phyloP scores from a whole-genome alignment of 2,329 filamentous ascomycete species.

The Calonectria pseudoturangicola region DNA sequence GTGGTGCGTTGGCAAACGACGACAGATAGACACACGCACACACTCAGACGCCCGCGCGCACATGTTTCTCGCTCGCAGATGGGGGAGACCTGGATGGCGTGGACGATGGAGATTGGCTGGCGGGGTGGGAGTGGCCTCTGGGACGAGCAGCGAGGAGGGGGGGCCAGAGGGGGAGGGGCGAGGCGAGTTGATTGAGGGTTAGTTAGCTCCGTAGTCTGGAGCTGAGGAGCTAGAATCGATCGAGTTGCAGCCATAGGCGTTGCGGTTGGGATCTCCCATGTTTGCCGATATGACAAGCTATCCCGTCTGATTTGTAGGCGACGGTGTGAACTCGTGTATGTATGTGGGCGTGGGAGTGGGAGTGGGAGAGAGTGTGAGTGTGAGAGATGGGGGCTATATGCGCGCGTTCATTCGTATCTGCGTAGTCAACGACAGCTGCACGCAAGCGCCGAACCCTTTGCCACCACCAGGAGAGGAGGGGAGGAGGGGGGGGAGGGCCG shows the following conservation, averaged over 20 bases:
- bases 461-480: background rate
- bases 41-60: slow-evolving; percentile 48
- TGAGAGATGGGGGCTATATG: slow-evolving; percentile 33
- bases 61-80: slow-evolving; percentile 43
- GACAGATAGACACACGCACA: slow-evolving; percentile 33
- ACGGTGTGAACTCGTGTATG: slow-evolving; percentile 4
- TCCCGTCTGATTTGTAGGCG: slow-evolving; percentile 8
- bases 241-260: slow-evolving; percentile 1
- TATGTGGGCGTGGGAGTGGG: background rate
- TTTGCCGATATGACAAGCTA: slow-evolving; percentile 1
- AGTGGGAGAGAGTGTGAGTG: background rate
- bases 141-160: background rate
- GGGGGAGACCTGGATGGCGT: slow-evolving; percentile 49
- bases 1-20: slow-evolving; percentile 51
- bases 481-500: background rate
- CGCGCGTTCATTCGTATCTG: slow-evolving; percentile 26
- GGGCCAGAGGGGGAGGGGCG: background rate
- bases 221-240: slow-evolving; percentile 18
- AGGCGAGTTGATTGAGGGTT: slow-evolving; percentile 3
- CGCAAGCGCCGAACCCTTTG: slow-evolving; percentile 35
- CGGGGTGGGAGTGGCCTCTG: slow-evolving; percentile 29
- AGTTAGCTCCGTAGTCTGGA: slow-evolving; percentile 5
- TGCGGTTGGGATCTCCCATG: slow-evolving; percentile 28
- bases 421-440: slow-evolving; percentile 32
- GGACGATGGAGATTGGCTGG: slow-evolving; percentile 54